Base-by-base conservation (phyloP, 208 protist species). In the Leishmania arabica region DNA sequence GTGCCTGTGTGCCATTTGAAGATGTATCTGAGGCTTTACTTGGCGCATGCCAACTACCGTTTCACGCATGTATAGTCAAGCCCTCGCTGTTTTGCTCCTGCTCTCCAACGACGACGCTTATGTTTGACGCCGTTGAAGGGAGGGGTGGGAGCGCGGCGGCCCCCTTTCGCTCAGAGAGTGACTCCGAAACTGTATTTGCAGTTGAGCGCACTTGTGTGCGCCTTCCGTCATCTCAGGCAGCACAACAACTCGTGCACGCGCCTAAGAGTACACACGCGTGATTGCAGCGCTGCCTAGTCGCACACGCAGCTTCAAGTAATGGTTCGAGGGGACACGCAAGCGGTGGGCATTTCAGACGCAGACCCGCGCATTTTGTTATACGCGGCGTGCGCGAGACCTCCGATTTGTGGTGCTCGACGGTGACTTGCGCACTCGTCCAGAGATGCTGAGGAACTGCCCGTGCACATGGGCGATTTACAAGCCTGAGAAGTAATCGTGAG, bases 1-100 rank as follows among this genome's bases (percentile, higher is more conserved):
- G 15, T 62, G 54, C 42, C 64, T 31, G 80, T 83, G 75, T 65
- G 79, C 1, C 42, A 64, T 9, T 84, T 90, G 64, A 73, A 89
- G 73, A 19, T 40, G 42, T 79, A 69, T 66, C 51, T 69, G 37
- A 68, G 24, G 53, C 76, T 54, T 79, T 79, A 17, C n/a, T 69
- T 2, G 58, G 19, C 27, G 37, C 31, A 21, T 56, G 49, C 11
- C 37, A 19, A 77, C 15, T 64, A n/a, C 45, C 1, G 40, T 8
- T 73, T 53, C 40, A 51, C 24, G 11, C 42, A 64, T 64, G 56
- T 71, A 79, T 21, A 53, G 40, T 69, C 7, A 27, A 47, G 2
- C 17, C 19, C 24, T 31, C 75, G 31, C 21, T 24, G 11, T 79
- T 47, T 64, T 71, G 19, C 54, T 77, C 56, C 62, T 77, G 27